Conservation (phyloP, 2,329 filamentous ascomycete genomes). For the Botrytis byssoidea region DNA sequence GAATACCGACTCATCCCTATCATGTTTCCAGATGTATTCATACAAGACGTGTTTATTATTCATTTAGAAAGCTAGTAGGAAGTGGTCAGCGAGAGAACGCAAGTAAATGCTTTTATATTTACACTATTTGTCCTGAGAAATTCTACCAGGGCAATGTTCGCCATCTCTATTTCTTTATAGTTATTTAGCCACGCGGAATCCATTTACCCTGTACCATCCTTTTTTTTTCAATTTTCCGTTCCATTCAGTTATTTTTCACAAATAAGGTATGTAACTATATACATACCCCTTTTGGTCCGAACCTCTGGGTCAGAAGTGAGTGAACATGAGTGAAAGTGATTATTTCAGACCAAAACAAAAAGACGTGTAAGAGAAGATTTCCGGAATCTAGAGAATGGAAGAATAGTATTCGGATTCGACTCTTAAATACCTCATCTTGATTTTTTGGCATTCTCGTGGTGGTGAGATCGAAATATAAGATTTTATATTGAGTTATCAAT, state of each 20-base stretch:
- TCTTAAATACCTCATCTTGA: accelerated
- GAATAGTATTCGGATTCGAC: not conserved
- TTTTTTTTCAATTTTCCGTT: not conserved
- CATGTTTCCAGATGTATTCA: too few relatives aligned
- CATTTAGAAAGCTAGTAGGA: not conserved
- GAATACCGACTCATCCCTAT: not conserved
- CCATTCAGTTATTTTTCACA: not conserved
- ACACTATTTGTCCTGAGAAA: not conserved
- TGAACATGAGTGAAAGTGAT: not conserved
- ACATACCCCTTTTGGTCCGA: not conserved
- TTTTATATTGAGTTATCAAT: not conserved
- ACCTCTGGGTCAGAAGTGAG: not conserved
- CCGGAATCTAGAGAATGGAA: not conserved
- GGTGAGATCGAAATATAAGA: not conserved
- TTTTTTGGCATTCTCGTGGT: not conserved
- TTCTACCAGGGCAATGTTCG: not conserved
- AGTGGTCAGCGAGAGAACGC: not conserved
- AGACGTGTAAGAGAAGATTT: too few relatives aligned
- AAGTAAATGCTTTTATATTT: not conserved
- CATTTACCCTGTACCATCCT: not conserved
- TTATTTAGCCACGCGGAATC: not conserved
- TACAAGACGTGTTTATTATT: not conserved
- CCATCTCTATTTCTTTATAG: not conserved
- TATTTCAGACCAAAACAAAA: not conserved
- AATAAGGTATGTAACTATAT: not conserved